Evolutionary conservation across 495 filamentous ascomycete species (phyloP).

Genomic region (Hypomontagnella monticulosa): DNA sequence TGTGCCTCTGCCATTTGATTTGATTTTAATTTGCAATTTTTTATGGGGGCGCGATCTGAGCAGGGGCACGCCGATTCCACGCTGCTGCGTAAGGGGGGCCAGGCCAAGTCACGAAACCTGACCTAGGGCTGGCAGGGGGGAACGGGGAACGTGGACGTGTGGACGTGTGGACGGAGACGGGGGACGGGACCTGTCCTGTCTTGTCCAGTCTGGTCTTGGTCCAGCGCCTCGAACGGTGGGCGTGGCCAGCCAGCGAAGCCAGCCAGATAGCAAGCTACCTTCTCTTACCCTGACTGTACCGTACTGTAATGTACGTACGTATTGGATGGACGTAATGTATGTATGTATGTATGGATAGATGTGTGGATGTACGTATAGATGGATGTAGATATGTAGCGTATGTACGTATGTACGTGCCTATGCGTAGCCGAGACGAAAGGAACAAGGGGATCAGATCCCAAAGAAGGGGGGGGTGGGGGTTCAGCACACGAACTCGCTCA

Average conservation of each 20-base stretch:
- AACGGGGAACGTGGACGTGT: slow-evolving; percentile 25
- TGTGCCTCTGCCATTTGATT: slow-evolving; percentile 52
- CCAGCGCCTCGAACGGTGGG: slow-evolving; percentile 41
- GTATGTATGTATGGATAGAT: slow-evolving; percentile 20
- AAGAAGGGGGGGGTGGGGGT: slow-evolving; percentile 31
- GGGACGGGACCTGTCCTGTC: slow-evolving; percentile 34
- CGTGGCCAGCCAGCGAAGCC: slow-evolving; percentile 16
- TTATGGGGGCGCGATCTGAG: slow-evolving; percentile 49
- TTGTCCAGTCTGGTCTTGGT: slow-evolving; percentile 28
- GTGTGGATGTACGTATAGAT: slow-evolving; percentile 8
- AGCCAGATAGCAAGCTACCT: slow-evolving; percentile 27
- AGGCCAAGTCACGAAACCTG: slow-evolving; percentile 45
- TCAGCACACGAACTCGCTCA: slow-evolving; percentile 25
- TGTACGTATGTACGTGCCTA: slow-evolving; percentile 29
- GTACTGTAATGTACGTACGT: slow-evolving; percentile 5
- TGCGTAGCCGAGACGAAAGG: slow-evolving; percentile 43
- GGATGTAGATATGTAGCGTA: slow-evolving; percentile 15
- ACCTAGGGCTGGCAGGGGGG: slow-evolving; percentile 44
- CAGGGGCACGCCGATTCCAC: slow-evolving; percentile 48
- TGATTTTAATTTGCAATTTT: slow-evolving; percentile 52
- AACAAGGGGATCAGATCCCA: slow-evolving; percentile 41
- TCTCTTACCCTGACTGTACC: slow-evolving; percentile 1
- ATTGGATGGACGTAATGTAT: not conserved
- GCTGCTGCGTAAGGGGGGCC: slow-evolving; percentile 47
- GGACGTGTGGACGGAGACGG: slow-evolving; percentile 22